phyloP scores from a whole-genome alignment of 2,329 filamentous ascomycete species.

The Nemania abortiva region DNA sequence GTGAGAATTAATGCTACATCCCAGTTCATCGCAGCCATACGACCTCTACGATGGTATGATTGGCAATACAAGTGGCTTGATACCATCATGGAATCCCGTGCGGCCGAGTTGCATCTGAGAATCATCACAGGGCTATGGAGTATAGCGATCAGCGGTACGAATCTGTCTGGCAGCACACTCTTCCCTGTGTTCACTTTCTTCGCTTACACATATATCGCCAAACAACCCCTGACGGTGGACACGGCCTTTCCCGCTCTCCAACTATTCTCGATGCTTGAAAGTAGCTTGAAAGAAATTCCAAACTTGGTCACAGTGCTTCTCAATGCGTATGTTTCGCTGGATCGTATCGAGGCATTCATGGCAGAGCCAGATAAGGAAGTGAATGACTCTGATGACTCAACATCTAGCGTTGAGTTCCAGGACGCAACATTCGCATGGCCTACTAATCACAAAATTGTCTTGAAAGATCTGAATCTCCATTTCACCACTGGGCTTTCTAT shows the following conservation, averaged over 20 bases:
- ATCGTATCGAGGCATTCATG: slow-evolving; percentile 89
- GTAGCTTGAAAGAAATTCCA: slow-evolving; percentile 79
- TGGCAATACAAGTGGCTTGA: slow-evolving; percentile 83
- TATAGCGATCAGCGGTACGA: slow-evolving; percentile 74
- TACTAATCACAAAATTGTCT: slow-evolving; percentile 67
- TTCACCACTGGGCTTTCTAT: slow-evolving; percentile 66
- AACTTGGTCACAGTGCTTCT: slow-evolving; percentile 79
- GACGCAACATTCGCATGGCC: slow-evolving; percentile 85
- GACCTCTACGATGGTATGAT: slow-evolving; percentile 83
- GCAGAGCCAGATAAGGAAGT: slow-evolving; percentile 80
- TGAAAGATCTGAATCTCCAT: slow-evolving; percentile 60
- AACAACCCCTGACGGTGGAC: slow-evolving; percentile 77
- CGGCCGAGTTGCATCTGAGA: slow-evolving; percentile 74
- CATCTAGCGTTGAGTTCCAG: slow-evolving; percentile 64
- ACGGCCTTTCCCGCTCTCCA: slow-evolving; percentile 89
- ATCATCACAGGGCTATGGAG: slow-evolving; percentile 73
- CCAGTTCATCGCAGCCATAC: slow-evolving; percentile 88
- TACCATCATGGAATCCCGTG: slow-evolving; percentile 75
- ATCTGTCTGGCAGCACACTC: slow-evolving; percentile 76
- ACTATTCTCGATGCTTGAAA: slow-evolving; percentile 81
- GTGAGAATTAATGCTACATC: slow-evolving; percentile 81
- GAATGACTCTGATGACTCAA: slow-evolving; percentile 53
- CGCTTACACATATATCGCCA: slow-evolving; percentile 80
- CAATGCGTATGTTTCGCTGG: slow-evolving; percentile 85
- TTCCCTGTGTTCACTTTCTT: slow-evolving; percentile 87